Evolutionary conservation across 2,329 filamentous ascomycete genomes (phyloP).

Genomic region (Fusarium vanettenii): DNA sequence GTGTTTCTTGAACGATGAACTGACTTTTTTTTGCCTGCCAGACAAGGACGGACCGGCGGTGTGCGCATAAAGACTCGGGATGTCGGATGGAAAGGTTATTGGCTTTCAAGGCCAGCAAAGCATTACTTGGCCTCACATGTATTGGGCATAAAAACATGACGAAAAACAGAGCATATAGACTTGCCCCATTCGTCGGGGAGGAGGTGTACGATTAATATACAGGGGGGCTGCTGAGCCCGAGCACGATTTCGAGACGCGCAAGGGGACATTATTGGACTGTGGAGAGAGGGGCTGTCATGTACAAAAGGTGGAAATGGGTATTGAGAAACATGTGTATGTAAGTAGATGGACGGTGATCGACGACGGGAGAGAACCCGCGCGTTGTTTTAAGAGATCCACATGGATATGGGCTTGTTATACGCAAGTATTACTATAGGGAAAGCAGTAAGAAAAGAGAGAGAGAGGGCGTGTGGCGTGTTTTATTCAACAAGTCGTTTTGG

Average conservation of each 20-base stretch:
- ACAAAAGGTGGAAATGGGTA: constrained; percentile 28
- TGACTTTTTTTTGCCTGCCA: constrained; percentile 26
- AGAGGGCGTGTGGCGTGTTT: constrained; percentile 13
- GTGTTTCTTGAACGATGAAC: background rate
- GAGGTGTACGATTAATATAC: constrained; percentile 23
- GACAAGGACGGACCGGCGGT: constrained; percentile 42
- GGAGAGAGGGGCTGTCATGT: background rate
- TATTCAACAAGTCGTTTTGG: background rate
- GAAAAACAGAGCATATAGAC: constrained; percentile 31
- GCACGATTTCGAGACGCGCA: background rate
- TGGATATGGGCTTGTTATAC: background rate
- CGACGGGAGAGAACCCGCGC: background rate
- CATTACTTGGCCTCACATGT: constrained; percentile 12
- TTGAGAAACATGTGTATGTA: constrained; percentile 1
- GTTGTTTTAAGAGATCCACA: background rate
- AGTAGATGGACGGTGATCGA: background rate
- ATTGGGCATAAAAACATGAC: constrained; percentile 14
- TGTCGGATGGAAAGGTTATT: background rate
- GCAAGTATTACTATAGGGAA: background rate
- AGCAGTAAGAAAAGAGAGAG: constrained; percentile 2
- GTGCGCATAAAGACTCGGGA: constrained; percentile 34
- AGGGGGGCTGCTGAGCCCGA: background rate
- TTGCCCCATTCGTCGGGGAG: background rate
- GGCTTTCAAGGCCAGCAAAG: background rate
- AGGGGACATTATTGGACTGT: background rate